Base-by-base conservation (phyloP, 306 rosid species). In the Alnus glutinosa region DNA sequence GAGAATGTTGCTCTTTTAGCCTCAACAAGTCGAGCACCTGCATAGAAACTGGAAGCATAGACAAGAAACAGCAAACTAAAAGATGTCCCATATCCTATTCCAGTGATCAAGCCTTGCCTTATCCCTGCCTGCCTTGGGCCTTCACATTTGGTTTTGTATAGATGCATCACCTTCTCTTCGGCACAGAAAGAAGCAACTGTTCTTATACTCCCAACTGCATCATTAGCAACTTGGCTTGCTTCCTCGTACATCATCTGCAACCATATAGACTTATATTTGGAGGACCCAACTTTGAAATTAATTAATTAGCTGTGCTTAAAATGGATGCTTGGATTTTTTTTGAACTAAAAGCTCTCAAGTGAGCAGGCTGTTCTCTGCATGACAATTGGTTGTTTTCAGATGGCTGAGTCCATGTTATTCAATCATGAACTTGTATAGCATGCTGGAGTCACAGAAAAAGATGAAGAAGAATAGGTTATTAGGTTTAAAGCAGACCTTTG, bases 141-240 rank as follows among this genome's bases (percentile, higher is more conserved):
- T 79, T 89, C 89, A 67, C 96, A 91, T 80, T 88, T 89, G 73
- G 71, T 75, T 75, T 74, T 51, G 83, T 91, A 89, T 18, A 89
- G 30, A 28, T 81, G 83, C 81, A 89, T 84, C 79, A 86, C 92
- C 83, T 86, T 90, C 66, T 85, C 84, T 77, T 90, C 94, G n/a
- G 94, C 92, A 78, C 94, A 88, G 74, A 90, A 90, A 70, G 94
- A 88, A 50, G 92, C 82, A 79, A 90, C 81, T n/a, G 94, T 90
- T 78, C 94, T 86, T 61, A 85, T 86, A 69, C 92, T 81, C 54
- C 92, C 85, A 72, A 83, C 86, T 49, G 92, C 89, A 80, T 89
- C 93, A 85, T 48, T 89, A 18, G 90, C 93, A 51, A 87, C 89
- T 78, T 89, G 93, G 78, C 90, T 89, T 36, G 93, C 93, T 80